Percentiles rank a stretch among this genome's conserved stretches.
Conservation (phyloP, 345 rosid genomes). For the Ailanthus altissimus region DNA sequence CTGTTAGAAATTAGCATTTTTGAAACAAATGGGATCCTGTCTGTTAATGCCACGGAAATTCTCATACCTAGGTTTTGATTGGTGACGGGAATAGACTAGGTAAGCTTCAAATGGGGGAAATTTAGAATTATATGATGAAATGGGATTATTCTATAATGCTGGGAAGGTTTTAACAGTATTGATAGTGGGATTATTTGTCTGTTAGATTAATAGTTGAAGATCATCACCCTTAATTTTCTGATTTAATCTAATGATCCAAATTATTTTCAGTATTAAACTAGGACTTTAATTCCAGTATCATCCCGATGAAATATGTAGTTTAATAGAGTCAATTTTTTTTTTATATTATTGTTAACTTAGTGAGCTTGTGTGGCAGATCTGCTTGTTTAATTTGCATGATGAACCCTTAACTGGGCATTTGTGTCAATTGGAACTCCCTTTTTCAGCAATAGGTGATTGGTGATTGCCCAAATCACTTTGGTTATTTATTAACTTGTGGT, state of each 20-base stretch:
- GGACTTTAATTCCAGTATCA: no score
- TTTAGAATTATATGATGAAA: neutral
- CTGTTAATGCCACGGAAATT: neutral
- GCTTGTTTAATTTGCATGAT: neutral
- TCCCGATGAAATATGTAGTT: constrained; percentile 4
- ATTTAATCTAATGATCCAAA: no score
- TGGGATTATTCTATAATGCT: no score
- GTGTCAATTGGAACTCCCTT: neutral
- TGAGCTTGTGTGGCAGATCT: neutral
- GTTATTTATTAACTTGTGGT: neutral
- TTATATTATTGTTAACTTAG: neutral
- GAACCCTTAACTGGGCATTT: neutral
- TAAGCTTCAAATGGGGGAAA: neutral
- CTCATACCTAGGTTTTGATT: neutral
- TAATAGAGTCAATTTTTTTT: neutral
- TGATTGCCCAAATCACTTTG: neutral
- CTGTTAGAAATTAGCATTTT: neutral
- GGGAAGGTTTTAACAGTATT: no score
- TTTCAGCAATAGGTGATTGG: neutral
- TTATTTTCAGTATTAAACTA: no score
- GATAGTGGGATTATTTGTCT: no score
- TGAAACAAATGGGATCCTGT: neutral
- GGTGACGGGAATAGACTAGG: neutral
- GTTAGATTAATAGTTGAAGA: no score
- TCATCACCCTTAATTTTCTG: no score